Evolutionary conservation across 2,329 filamentous ascomycete species (phyloP), one percentile per base, ranked within the genome.

Genomic region (Fusarium anguioides): DNA sequence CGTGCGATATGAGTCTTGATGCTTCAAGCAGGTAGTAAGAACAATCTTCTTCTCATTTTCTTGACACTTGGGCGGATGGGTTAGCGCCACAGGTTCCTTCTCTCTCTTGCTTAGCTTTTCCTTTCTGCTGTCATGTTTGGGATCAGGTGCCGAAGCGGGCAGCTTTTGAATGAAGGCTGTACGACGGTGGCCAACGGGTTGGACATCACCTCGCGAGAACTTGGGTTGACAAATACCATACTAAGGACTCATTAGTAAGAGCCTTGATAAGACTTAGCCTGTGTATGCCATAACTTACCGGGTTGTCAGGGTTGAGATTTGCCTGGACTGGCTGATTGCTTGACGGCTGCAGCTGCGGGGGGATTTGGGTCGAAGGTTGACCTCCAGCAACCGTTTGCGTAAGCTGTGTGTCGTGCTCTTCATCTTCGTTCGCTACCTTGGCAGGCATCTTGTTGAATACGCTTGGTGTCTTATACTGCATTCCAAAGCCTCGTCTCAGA

Each of bases 191-290:
- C 36, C 35, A 24, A 8, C 26, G 0, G 48, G 24, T 7, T 42
- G 33, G 2, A 72, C 18, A 12, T 72, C 70, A 3, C 68, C 68
- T 12, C 70, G 60, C 36, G 18, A 47, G 4, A 8, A 12, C 9
- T 45, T 46, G 3, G 45, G 27, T 5, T n/a, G 36, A 0, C 5
- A 14, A 3, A 46, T 6, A 4, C 12, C 36, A 45, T 45, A 72
- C 70, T 72, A 21, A 17, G 5, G 27, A 6, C 37, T 61, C n/a
- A 60, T 70, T 15, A 72, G 57, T 27, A 46, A 6, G 7, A 2
- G 5, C 4, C 10, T 18, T 1, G 15, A 17, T 7, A 15, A 17
- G 8, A 11, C 5, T 8, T 15, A 17, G n/a, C 4, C 15, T 8
- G 5, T 27, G 5, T 44, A 29, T 29, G 14, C 11, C n/a, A 29